Evolutionary conservation across 1,139 yeast species (phyloP), one percentile per base, ranked within the genome.

Genomic region (Debaryomycetaceae sp.): DNA sequence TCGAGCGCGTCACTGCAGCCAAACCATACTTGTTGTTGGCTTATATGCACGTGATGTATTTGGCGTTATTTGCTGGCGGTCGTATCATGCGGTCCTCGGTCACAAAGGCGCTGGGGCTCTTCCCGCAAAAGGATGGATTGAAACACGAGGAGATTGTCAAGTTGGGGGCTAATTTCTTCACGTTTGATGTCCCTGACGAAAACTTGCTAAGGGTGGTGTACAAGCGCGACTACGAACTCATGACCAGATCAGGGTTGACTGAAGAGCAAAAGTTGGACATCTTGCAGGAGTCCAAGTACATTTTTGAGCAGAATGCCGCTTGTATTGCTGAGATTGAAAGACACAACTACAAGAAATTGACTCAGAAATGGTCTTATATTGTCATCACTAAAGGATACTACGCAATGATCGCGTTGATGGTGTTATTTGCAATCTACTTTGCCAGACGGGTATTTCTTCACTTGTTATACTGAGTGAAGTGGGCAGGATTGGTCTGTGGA

Each of bases 41-140:
- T n/a, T 84, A 84, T 55, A 74, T 85, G 61, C 95, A 84, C 50
- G 93, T 83, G 27, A 71, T 84, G 78, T 85, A 85, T 55, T 62
- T 84, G 49, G 95, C 93, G 1, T 67, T 85, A 30, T 85, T 85
- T 59, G 95, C 95, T 4, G 95, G 95, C 30, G 95, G 94, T 18
- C 66, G 80, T 41, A 68, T 84, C 31, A 71, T 84, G 76, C 64
- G 82, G 37, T 78, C 88, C 2, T 71, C 78, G 14, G 56, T 84
- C 22, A 66, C 81, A 30, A 75, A 70, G 46, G 78, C 88, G 19
- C 62, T 81, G 4, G 86, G 89, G 2, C 58, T 84, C 37, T 83
- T 83, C 65, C 94, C 94, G 4, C 78, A 78, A 42, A 74, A 79
- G 34, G 72, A 73, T 31, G 84, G 85, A 14, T 59, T 75, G 42